Percentiles rank a stretch among this genome's conserved stretches.
These are phyloP conservation scores for Aspergillus cavernicola DNA, from an alignment of 495 filamentous ascomycete species.

Conservation along the genomic window DNA sequence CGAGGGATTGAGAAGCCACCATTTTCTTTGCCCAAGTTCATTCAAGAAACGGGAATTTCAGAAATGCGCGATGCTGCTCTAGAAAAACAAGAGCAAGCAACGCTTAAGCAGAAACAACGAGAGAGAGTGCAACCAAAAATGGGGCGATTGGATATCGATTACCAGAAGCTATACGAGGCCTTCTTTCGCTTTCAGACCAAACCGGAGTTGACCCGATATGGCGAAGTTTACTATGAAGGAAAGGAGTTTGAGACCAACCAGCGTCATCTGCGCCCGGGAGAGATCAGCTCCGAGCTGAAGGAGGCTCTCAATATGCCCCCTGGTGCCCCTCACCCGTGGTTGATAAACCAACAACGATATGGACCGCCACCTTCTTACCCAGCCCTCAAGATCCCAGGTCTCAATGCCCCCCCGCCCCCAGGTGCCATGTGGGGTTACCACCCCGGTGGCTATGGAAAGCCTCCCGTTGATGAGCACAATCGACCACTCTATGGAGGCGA, in stretches of 20 bases:
- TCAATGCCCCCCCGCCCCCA: constrained; percentile 92
- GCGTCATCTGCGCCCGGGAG: constrained; percentile 81
- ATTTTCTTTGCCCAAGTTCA: constrained; percentile 92
- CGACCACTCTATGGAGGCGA: constrained; percentile 88
- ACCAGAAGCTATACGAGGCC: constrained; percentile 94
- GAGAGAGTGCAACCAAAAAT: constrained; percentile 95
- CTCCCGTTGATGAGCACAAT: constrained; percentile 88
- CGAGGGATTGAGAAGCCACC: constrained; percentile 92
- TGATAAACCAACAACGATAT: constrained; percentile 92
- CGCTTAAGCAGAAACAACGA: constrained; percentile 89
- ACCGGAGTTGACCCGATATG: constrained; percentile 87
- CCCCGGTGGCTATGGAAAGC: constrained; percentile 93
- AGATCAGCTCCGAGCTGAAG: constrained; percentile 83
- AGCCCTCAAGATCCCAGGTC: constrained; percentile 83
- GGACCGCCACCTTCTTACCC: constrained; percentile 93
- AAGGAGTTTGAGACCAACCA: constrained; percentile 98
- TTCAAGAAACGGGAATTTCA: constrained; percentile 92
- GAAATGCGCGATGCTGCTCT: constrained; percentile 97
- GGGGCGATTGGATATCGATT: constrained; percentile 96
- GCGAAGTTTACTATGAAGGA: constrained; percentile 97
- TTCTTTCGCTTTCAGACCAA: constrained; percentile 98
- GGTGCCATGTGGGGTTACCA: constrained; percentile 95
- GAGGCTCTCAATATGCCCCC: constrained; percentile 94
- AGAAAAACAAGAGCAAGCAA: constrained; percentile 89
- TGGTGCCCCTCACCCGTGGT: constrained; percentile 92